These are phyloP conservation scores for Mortierella antarctica DNA, from an alignment of 192 early-diverging fungal genomes.

Conservation along the genomic window DNA sequence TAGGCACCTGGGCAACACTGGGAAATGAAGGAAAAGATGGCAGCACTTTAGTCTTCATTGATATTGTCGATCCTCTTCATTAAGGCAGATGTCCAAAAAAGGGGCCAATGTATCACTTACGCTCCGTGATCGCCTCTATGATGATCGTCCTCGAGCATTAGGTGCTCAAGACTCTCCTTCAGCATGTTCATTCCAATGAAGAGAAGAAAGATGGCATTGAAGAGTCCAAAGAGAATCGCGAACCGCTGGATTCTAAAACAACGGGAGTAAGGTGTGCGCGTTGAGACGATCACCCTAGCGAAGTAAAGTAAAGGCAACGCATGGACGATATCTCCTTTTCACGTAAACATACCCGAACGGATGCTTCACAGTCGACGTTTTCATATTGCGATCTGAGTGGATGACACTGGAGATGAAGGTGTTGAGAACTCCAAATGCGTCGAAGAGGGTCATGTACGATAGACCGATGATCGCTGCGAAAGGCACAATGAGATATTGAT, in stretches of 20 bases:
- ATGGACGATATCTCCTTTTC: not conserved
- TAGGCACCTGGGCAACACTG: constrained; percentile 46
- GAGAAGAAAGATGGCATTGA: constrained; percentile 62
- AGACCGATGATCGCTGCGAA: constrained; percentile 58
- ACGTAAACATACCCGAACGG: constrained; percentile 62
- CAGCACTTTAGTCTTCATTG: too few species aligned
- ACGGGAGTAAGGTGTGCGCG: not conserved
- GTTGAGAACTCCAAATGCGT: constrained; percentile 67
- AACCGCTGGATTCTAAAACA: constrained; percentile 59
- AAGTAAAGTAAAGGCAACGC: not conserved
- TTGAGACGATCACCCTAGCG: not conserved
- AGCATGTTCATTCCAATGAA: constrained; percentile 68
- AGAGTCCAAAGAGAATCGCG: constrained; percentile 65
- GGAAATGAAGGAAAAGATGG: not conserved
- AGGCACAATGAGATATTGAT: not conserved
- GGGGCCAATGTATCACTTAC: constrained; percentile 16
- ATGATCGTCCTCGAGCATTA: constrained; percentile 63
- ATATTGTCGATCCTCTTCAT: too few species aligned
- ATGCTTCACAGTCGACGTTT: constrained; percentile 59
- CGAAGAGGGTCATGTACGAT: constrained; percentile 64
- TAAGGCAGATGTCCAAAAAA: not conserved
- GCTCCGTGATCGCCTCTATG: constrained; percentile 52
- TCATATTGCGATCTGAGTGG: constrained; percentile 49
- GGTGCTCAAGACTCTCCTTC: constrained; percentile 69
- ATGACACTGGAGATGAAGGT: constrained; percentile 64